Evolutionary conservation across 2,329 filamentous ascomycete genomes (phyloP).

Genomic region (Penicillium hesseltinei): DNA sequence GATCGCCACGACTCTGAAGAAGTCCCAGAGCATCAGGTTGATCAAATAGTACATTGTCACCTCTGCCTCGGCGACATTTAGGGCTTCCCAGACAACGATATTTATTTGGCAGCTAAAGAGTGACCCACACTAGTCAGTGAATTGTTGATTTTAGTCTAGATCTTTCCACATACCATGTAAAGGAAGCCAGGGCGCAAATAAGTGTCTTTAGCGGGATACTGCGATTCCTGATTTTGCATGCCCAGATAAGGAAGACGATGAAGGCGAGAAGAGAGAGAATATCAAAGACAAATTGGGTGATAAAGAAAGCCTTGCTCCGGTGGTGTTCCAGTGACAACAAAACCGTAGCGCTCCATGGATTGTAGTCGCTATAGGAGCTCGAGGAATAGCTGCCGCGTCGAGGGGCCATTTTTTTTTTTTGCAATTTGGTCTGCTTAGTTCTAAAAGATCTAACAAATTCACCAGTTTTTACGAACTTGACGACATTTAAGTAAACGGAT

Average conservation of each 20-base stretch:
- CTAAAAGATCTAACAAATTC: neutral
- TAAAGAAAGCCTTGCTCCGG: neutral
- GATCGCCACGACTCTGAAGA: constrained; percentile 17
- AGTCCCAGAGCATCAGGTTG: constrained; percentile 16
- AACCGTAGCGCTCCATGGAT: constrained; percentile 7
- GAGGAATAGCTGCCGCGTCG: constrained; percentile 10
- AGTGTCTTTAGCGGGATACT: constrained; percentile 16
- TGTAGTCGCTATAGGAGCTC: neutral
- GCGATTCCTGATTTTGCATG: constrained; percentile 17
- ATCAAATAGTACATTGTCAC: constrained; percentile 24
- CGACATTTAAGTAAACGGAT: neutral
- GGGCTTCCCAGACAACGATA: constrained; percentile 11
- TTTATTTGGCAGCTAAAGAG: constrained; percentile 11
- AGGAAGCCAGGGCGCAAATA: constrained; percentile 13
- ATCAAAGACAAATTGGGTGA: constrained; percentile 17
- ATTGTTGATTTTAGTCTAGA: neutral
- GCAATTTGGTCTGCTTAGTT: neutral
- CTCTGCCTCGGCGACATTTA: constrained; percentile 14
- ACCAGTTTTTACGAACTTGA: neutral
- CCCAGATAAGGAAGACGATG: constrained; percentile 19
- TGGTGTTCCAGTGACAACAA: neutral
- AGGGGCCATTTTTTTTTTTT: constrained; percentile 13
- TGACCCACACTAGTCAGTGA: neutral
- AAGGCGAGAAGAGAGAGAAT: constrained; percentile 18
- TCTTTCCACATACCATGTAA: constrained; percentile 12